Evolutionary conservation across 1,284 basidiomycete species (phyloP).

Genomic region (Cryptococcus amylolentus): DNA sequence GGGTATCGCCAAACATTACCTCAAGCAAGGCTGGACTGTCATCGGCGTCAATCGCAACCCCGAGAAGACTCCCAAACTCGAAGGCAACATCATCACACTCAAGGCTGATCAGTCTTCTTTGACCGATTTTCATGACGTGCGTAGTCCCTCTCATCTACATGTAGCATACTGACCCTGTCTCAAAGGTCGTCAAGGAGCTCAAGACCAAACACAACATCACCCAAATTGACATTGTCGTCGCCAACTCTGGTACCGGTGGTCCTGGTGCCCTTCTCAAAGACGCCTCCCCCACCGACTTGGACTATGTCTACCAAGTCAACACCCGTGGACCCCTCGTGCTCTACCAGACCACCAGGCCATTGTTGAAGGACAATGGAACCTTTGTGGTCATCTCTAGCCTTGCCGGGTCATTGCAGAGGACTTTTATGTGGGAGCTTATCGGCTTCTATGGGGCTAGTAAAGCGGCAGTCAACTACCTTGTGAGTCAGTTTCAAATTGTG

Average conservation of each 20-base stretch:
- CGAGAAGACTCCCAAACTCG: constrained; percentile 9
- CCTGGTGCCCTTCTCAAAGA: constrained; percentile 1
- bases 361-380: constrained; percentile 13
- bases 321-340: constrained; percentile 17
- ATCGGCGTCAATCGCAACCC: constrained; percentile 5
- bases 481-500: background rate
- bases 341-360: constrained; percentile 16
- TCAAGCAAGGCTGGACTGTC: constrained; percentile 12
- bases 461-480: constrained; percentile 9
- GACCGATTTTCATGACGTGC: too few relatives aligned
- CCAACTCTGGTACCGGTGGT: constrained; percentile 17
- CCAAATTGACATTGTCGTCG: constrained; percentile 19
- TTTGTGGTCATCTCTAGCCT: constrained; percentile 22
- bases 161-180: background rate
- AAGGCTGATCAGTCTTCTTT: too few relatives aligned
- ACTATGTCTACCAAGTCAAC: constrained; percentile 7
- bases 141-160: too few relatives aligned
- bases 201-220: constrained; percentile 10
- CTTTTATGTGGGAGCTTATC: constrained; percentile 1
- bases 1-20: background rate
- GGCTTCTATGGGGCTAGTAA: constrained; percentile 18
- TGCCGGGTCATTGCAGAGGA: constrained; percentile 1
- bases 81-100: background rate
- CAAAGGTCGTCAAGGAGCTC: constrained; percentile 16
- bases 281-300: constrained; percentile 3